Percentiles rank a stretch among this genome's conserved stretches.
phyloP scores from a whole-genome alignment of 192 early-diverging fungal species.

The Coemansia sp. region DNA sequence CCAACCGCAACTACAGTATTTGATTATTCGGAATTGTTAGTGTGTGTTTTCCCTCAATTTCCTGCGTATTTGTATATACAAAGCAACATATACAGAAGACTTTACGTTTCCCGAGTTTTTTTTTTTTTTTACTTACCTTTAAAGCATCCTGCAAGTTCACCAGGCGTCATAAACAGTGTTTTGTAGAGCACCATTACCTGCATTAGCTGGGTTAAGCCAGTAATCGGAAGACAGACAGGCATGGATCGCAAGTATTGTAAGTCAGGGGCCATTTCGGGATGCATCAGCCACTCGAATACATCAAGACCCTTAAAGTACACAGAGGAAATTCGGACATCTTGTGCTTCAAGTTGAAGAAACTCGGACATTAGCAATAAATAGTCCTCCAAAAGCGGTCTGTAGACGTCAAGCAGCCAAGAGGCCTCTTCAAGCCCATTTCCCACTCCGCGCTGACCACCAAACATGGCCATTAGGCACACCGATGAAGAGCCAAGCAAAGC shows the following conservation, averaged over 20 bases:
- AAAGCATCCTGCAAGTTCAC: conserved; percentile 29
- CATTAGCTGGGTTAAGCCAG: conserved; percentile 86
- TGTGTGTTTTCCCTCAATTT: background rate
- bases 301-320: conserved; percentile 68
- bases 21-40: background rate
- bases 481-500: conserved; percentile 43
- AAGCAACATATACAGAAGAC: background rate
- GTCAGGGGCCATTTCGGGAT: conserved; percentile 66
- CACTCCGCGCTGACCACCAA: conserved; percentile 91
- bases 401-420: conserved; percentile 67
- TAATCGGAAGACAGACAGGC: conserved; percentile 75
- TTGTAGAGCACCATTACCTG: conserved; percentile 69
- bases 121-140: conserved; percentile 24
- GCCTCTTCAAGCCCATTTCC: conserved; percentile 83
- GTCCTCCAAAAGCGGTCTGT: conserved; percentile 66
- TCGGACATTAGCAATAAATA: conserved; percentile 73
- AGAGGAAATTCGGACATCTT: conserved; percentile 53
- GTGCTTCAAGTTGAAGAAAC: conserved; percentile 60
- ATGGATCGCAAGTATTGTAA: conserved; percentile 67
- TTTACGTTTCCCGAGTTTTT: background rate
- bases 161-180: conserved; percentile 60
- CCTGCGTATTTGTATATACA: background rate
- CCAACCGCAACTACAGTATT: conserved; percentile 59
- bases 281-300: conserved; percentile 75
- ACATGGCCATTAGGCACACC: conserved; percentile 72